A percentile compares a stretch with the other conserved stretches of the same genome.
Conservation (phyloP, 495 filamentous ascomycete genomes). For the Penicillium malachiteum region DNA sequence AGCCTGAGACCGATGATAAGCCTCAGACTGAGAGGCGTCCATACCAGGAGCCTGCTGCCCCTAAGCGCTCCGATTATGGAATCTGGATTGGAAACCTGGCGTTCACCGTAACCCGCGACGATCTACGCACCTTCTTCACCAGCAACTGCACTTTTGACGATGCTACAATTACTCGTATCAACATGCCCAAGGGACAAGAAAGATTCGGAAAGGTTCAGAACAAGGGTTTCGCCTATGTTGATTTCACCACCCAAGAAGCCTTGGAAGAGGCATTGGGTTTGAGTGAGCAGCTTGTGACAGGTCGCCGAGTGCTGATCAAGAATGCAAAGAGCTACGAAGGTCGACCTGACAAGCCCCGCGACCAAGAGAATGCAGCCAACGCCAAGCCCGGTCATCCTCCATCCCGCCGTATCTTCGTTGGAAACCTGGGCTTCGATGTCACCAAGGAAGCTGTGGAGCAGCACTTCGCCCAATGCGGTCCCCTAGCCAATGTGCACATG, state of each 20-base stretch:
- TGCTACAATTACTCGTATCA: constrained; percentile 72
- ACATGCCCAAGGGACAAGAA: constrained; percentile 62
- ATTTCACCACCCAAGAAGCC: constrained; percentile 71
- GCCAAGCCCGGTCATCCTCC: constrained; percentile 55
- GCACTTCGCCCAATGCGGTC: constrained; percentile 81
- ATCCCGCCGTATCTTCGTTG: constrained; percentile 82
- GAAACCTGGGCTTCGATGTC: constrained; percentile 82
- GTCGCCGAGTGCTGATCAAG: constrained; percentile 88
- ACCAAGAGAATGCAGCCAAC: constrained; percentile 30
- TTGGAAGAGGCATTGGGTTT: constrained; percentile 70
- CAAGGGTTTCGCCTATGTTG: constrained; percentile 93
- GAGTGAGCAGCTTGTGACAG: constrained; percentile 72
- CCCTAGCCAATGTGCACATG: constrained; percentile 73
- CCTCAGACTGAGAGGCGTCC: constrained; percentile 25
- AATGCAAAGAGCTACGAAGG: constrained; percentile 82
- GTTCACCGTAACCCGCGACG: constrained; percentile 70
- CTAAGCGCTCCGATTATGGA: constrained; percentile 73
- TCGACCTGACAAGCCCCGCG: constrained; percentile 60
- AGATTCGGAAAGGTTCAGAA: constrained; percentile 59
- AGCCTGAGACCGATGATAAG: constrained; percentile 11
- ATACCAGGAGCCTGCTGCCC: constrained; percentile 18
- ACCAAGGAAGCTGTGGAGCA: constrained; percentile 76
- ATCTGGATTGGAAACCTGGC: constrained; percentile 96
- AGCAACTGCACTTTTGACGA: constrained; percentile 65
- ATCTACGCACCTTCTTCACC: constrained; percentile 75